Conservation (phyloP, 163 green algal species). For the Chlamydomonas reinhardtii region DNA sequence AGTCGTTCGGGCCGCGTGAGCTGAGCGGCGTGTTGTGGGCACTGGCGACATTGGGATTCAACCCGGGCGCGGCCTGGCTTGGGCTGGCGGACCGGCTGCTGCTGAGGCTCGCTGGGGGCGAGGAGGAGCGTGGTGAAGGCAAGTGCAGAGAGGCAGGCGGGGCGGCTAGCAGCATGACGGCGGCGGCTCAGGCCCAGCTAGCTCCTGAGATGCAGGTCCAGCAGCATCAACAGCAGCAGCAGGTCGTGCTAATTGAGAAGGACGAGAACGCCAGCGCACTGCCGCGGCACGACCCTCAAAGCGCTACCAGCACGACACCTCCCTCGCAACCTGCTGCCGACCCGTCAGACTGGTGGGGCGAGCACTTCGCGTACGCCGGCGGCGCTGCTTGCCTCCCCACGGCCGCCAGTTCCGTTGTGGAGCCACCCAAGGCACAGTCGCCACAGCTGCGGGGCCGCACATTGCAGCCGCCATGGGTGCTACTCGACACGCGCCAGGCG, state of each 20-base stretch:
- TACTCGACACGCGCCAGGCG: conserved; percentile 6
- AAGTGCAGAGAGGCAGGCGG: too few relatives aligned
- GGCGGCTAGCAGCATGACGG: too few relatives aligned
- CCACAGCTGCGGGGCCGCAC: neutral
- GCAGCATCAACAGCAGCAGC: neutral
- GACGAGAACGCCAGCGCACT: too few relatives aligned
- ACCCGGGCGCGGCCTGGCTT: neutral
- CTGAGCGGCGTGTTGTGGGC: conserved; percentile 25
- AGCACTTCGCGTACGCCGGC: neutral
- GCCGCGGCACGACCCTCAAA: too few relatives aligned
- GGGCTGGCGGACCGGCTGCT: neutral
- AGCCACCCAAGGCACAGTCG: neutral
- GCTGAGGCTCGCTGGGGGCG: neutral
- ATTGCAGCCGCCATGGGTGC: too few relatives aligned
- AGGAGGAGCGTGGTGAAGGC: too few relatives aligned
- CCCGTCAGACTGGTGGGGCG: neutral
- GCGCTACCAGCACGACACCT: too few relatives aligned
- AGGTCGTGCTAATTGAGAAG: too few relatives aligned
- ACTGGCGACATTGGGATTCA: conserved; percentile 24
- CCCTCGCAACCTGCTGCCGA: neutral
- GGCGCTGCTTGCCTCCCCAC: too few relatives aligned
- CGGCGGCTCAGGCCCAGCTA: neutral
- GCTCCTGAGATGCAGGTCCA: neutral
- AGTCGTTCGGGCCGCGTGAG: conserved; percentile 9
- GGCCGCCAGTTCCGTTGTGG: too few relatives aligned